Base-by-base conservation (phyloP, 371 early-diverging fungal genomes). In the Mortierella sp. region DNA sequence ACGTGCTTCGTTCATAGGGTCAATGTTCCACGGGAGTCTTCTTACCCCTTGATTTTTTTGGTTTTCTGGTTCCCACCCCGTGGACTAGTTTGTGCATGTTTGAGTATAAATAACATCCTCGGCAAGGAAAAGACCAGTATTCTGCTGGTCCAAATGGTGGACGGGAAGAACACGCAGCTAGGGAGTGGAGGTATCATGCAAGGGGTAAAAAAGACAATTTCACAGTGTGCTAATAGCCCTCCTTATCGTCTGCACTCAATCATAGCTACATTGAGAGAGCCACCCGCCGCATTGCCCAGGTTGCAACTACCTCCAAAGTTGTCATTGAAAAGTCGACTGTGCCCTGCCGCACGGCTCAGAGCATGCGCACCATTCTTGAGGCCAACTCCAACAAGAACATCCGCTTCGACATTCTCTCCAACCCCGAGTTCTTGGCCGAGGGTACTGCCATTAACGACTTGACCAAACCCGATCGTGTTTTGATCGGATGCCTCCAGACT, bases 401-500 rank as follows among this genome's bases (percentile, higher is more conserved):
- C 37, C 84, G 82, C 26, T 96, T 97, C 69, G 92, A 92, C 54
- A 95, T 97, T 63, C 85, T 97, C 50, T 94, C 96, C 48, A 97
- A 97, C 85, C 98, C 98, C 32, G 98, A 97, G 83, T 97, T 97
- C 82, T 88, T 97, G 79, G 95, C 96, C 59, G 98, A 97, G 80
- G 98, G 97, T 54, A 95, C 96, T 32, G 96, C 97, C 43, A 89
- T 96, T 67, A 72, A 68, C 26, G 96, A 97, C 79, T 85, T 97
- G 63, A 68, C 93, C 60, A 75, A 88, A 64, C 98, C 98, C 32
- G 98, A 96, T 81, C 93, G 98, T 67, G 94, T 96, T 41, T 84
- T 97, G 67, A 96, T 97, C 70, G 98, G 98, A 75, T 88, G 91
- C 53, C 84, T 93, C 65, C 90, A 89, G 65, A 94, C 93, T 17